Evolutionary conservation across 352 stramenopile genomes (phyloP), one percentile per base, ranked within the genome.

Genomic region (Globisporangium paddicum): DNA sequence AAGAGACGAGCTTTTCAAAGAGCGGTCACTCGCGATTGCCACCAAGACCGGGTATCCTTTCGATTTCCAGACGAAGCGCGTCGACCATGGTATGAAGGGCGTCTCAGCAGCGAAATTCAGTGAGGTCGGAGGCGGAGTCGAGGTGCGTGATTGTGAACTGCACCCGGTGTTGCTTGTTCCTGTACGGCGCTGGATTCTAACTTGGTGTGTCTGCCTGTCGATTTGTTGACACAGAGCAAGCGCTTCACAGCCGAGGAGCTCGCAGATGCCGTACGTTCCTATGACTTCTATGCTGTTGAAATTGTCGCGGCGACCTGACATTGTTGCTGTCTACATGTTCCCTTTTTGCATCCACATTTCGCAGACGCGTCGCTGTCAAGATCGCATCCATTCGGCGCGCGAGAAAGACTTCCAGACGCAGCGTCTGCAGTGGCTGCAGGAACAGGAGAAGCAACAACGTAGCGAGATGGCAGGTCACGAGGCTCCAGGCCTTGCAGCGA

Each of bases 331-430:
- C 19, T 9, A 38, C 34, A 38, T 18, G 19, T 23, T 46, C 8
- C 25, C 55, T 5, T 25, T n/a, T 10, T 9, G 32, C 6, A 32
- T 32, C 6, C 28, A 32, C 28, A 32, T 7, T 32, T 32, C 28
- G 28, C 44, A 90, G 80, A 72, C 69, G 58, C 66, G 71, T 7
- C 67, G 73, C 0, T 89, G 78, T 47, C 68, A 87, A 62, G 62
- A 83, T 9, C 77, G 78, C 18, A 66, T 88, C 28, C 52, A 67
- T n/a, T 65, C 60, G 1, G 67, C 69, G 35, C 68, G 62, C n/a
- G 67, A 82, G 41, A 78, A 81, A 16, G 68, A 82, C 21, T 23
- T 65, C 5, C 58, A 64, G 25, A 44, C 30, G 16, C 63, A 55
- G 4, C 68, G 65, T 10, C 60, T 64, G 41, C 56, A 70, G 14